Conservation (phyloP, 2,329 filamentous ascomycete genomes). For the Aspergillus sp. region DNA sequence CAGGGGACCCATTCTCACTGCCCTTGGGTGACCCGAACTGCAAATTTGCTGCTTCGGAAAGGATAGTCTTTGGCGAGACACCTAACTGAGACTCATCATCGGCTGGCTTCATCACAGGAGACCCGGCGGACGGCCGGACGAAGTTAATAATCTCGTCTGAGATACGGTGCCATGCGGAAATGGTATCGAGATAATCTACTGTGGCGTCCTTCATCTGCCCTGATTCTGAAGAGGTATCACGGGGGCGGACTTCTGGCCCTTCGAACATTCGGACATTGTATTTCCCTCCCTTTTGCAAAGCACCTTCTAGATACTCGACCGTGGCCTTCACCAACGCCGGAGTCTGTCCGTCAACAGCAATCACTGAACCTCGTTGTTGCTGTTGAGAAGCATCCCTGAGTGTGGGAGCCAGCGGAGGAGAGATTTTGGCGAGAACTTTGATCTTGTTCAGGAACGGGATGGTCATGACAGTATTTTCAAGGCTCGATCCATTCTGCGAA, state of each 20-base stretch:
- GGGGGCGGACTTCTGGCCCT: conserved; percentile 32
- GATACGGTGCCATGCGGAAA: conserved; percentile 67
- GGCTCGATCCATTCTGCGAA: conserved; percentile 36
- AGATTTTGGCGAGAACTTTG: conserved; percentile 66
- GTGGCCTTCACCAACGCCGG: conserved; percentile 58
- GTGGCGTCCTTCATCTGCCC: conserved; percentile 40
- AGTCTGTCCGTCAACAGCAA: conserved; percentile 74
- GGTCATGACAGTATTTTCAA: conserved; percentile 67
- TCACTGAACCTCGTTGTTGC: conserved; percentile 64
- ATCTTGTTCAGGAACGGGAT: conserved; percentile 72
- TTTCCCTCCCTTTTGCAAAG: conserved; percentile 47
- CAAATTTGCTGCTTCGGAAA: conserved; percentile 23
- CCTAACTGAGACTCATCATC: conserved; percentile 15
- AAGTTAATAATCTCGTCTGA: conserved; percentile 62
- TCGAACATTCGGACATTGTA: conserved; percentile 46
- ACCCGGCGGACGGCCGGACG: conserved; percentile 37
- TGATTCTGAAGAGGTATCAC: conserved; percentile 14
- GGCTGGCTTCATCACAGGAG: conserved; percentile 9
- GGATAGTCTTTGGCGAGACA: conserved; percentile 27
- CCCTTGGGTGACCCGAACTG: conserved; percentile 26
- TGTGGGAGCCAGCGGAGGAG: conserved; percentile 53
- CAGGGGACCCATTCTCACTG: conserved; percentile 21
- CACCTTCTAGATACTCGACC: conserved; percentile 55
- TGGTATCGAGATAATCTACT: conserved; percentile 58
- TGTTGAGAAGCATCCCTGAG: conserved; percentile 23